Conservation (phyloP, 23 red algal species). For the Gracilariopsis chorda region DNA sequence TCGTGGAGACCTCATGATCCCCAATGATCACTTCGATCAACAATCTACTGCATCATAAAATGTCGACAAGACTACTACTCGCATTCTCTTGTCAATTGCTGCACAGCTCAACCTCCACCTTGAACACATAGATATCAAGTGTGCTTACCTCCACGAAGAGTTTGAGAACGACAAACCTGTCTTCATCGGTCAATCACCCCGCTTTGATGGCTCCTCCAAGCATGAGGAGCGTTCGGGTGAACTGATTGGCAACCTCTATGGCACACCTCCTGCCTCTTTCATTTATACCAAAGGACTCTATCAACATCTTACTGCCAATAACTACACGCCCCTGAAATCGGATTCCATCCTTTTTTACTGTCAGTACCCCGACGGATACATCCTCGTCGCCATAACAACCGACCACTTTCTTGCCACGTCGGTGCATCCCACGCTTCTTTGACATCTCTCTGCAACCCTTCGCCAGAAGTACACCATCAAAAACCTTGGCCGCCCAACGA, state of each 20-base stretch:
- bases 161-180: not conserved
- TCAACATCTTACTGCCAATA: not conserved
- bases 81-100: not conserved
- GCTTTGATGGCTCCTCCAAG: constrained; percentile 17
- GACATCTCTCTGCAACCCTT: not conserved
- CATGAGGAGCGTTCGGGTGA: not conserved
- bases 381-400: not conserved
- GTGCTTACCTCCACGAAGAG: constrained; percentile 18
- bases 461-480: not conserved
- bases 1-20: constrained; percentile 26
- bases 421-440: not conserved
- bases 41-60: not conserved
- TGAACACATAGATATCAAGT: constrained; percentile 35
- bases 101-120: not conserved
- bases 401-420: not conserved
- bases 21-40: constrained; percentile 12
- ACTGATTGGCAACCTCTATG: constrained; percentile 9
- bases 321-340: not conserved
- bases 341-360: not conserved
- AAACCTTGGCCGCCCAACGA: not conserved
- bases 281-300: not conserved
- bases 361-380: not conserved
- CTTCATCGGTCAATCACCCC: not conserved
- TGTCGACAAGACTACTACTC: constrained; percentile 13
- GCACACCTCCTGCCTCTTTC: not conserved